Base-by-base conservation (phyloP, 2,329 filamentous ascomycete genomes). In the Fusarium chaquense region DNA sequence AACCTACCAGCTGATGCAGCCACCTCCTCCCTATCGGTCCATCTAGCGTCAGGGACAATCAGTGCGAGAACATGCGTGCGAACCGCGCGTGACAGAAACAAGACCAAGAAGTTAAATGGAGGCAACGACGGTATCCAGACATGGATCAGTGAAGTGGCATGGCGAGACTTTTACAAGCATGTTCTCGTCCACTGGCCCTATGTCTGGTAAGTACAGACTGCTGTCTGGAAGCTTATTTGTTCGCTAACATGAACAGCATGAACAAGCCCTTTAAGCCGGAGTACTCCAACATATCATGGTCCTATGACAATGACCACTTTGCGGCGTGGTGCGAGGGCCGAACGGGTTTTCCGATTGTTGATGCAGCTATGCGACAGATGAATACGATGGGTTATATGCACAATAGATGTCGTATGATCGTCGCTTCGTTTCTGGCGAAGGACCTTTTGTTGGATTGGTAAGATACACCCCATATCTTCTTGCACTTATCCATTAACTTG, bases 131-230 rank as follows among this genome's bases (percentile, higher is more conserved):
- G 92, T 0, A 90, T 92, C 59, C 83, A 86, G 52, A 83, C 84
- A 0, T 97, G 93, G 93, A 93, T 96, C 68, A 90, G 90, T 55
- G 93, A 97, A 78, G 85, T 97, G 5, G 93, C 92, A 0, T 96
- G 93, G 93, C 84, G 93, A 16, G 93, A 97, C 74, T 97, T 97
- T 75, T 97, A 97, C 81, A 93, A 90, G 74, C 92, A 96, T 76
- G 92, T 97, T 5, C 81, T 97, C 7, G 92, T 90, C 1, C 83
- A 94, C 64, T 97, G 93, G 93, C 94, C 94, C 0, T 94, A 94
- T 73, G 84, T 94, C 9, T 93, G 90, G 89, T 89, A 79, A 75
- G 85, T 78, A 13, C 40, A n/a, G 18, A 10, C 5, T 26, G 10
- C 18, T 12, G 1, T 5, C 20, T 11, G 9, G 16, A 26, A 13